Conservation (phyloP, 768 basidiomycete genomes). For the Termitomyces sp. region DNA sequence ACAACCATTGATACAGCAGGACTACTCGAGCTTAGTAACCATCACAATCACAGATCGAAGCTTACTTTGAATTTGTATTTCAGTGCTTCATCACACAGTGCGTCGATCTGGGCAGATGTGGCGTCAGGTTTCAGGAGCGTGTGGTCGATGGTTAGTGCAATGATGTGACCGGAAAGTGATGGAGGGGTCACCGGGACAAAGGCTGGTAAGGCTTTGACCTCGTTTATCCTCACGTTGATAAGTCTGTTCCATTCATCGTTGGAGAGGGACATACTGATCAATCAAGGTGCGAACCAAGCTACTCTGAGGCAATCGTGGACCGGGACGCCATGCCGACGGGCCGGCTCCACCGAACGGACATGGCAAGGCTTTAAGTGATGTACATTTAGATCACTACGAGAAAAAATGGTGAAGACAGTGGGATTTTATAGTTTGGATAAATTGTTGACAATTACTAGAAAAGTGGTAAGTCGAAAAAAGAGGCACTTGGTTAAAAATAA, state of each 20-base stretch:
- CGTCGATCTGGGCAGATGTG: constrained; percentile 36
- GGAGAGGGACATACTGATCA: constrained; percentile 15
- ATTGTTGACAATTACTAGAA: background rate
- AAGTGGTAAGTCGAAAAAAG: too few species aligned
- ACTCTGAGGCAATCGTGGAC: too few species aligned
- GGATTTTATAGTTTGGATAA: background rate
- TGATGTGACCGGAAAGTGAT: background rate
- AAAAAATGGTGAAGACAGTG: background rate
- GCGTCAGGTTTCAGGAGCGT: constrained; percentile 46
- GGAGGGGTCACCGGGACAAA: background rate
- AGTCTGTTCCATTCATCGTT: constrained; percentile 27
- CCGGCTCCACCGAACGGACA: background rate
- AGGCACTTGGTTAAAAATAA: too few species aligned
- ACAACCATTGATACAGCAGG: constrained; percentile 46
- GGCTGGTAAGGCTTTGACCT: constrained; percentile 21
- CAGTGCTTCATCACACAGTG: constrained; percentile 42
- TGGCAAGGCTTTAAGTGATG: too few species aligned
- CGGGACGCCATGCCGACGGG: background rate
- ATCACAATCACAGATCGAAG: background rate
- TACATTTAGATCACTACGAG: background rate
- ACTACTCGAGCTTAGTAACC: constrained; percentile 21
- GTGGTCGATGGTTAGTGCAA: constrained; percentile 40
- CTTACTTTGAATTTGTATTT: constrained; percentile 42
- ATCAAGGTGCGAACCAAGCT: background rate
- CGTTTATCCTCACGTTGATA: constrained; percentile 22